Percentiles rank a stretch among this genome's conserved stretches.
Conservation (phyloP, 108 stramenopile genomes). For the Aurantiochytrium sp. region DNA sequence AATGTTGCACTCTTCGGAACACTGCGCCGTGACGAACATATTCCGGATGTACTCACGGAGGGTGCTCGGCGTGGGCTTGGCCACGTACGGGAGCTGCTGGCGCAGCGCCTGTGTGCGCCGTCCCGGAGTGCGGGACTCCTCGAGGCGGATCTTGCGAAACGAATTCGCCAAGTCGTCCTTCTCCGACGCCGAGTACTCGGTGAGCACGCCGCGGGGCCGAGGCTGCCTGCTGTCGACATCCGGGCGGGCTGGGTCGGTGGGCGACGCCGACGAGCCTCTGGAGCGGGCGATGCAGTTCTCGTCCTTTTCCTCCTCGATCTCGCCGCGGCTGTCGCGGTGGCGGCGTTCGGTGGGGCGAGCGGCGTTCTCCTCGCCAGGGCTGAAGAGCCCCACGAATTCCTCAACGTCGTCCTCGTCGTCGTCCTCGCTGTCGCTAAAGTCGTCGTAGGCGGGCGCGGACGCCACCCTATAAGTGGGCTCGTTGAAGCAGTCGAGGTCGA, state of each 20-base stretch:
- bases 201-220: too few relatives aligned
- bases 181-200: not conserved
- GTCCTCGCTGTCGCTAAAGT: slow-evolving; percentile 39
- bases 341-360: not conserved
- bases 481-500: slow-evolving; percentile 25
- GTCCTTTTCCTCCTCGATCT: not conserved
- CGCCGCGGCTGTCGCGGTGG: not conserved
- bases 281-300: not conserved
- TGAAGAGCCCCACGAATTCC: not conserved
- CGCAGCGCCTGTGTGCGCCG: not conserved
- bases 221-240: not conserved
- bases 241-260: not conserved
- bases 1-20: slow-evolving; percentile 77
- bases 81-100: not conserved
- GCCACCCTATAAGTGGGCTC: not conserved
- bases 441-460: slow-evolving; percentile 63
- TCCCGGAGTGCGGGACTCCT: not conserved
- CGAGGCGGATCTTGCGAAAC: slow-evolving; percentile 70
- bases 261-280: not conserved
- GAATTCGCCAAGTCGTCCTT: slow-evolving; percentile 57
- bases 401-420: not conserved
- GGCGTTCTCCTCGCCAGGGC: slow-evolving; percentile 68
- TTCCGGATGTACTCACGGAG: not conserved
- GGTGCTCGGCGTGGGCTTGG: not conserved
- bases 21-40: slow-evolving; percentile 52